A percentile compares a stretch with the other conserved stretches of the same genome.
Evolutionary conservation across 2,329 filamentous ascomycete genomes (phyloP).

Genomic region (Colletotrichum nymphaeae): DNA sequence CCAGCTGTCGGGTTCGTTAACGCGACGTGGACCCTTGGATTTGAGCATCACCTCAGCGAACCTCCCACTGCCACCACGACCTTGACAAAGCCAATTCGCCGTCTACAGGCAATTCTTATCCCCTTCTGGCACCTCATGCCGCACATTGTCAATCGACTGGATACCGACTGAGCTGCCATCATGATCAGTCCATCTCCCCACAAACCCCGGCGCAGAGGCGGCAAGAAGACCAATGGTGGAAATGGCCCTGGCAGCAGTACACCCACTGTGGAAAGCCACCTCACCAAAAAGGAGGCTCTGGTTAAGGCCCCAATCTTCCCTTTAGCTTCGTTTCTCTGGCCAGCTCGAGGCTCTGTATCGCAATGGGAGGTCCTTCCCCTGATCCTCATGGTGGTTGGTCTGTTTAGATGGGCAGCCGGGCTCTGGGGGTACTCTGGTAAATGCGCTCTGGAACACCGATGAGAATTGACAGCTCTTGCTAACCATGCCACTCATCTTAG

Average conservation of each 20-base stretch:
- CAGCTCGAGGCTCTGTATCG: constrained; percentile 82
- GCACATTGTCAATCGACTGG: constrained; percentile 1
- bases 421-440: constrained; percentile 95
- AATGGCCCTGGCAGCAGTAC: constrained; percentile 10
- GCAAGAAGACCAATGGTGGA: constrained; percentile 55
- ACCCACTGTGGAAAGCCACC: constrained; percentile 21
- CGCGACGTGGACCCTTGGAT: constrained; percentile 35
- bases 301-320: constrained; percentile 81
- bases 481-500: constrained; percentile 53
- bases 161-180: constrained; percentile 43
- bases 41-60: constrained; percentile 5
- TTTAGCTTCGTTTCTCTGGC: constrained; percentile 94
- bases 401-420: constrained; percentile 93
- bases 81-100: constrained; percentile 12
- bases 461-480: not conserved
- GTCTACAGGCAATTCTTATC: not conserved
- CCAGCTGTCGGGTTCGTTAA: constrained; percentile 13
- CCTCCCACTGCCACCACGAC: not conserved
- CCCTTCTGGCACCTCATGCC: constrained; percentile 11
- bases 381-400: constrained; percentile 87
- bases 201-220: constrained; percentile 69
- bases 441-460: constrained; percentile 35
- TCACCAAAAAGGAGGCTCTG: constrained; percentile 54
- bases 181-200: constrained; percentile 68
- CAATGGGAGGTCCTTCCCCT: constrained; percentile 94